Conservation (phyloP, 2,329 filamentous ascomycete genomes). For the Trichoderma pleuroti region DNA sequence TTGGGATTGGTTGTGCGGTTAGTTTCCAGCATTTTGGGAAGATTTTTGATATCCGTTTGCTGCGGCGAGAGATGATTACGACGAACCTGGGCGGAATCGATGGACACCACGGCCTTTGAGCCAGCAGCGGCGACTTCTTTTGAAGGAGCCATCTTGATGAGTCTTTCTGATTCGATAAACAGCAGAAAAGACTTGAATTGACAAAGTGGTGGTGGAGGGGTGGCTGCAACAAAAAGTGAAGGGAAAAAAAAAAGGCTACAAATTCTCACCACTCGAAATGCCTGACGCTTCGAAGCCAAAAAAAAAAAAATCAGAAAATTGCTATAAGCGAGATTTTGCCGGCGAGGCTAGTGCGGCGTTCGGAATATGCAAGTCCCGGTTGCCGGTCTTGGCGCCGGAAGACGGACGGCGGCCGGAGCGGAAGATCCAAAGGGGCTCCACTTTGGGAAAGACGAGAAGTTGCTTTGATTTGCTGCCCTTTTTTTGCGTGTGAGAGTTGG, state of each 20-base stretch:
- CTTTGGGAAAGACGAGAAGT: neutral
- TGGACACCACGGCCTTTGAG: conserved; percentile 32
- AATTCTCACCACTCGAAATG: conserved; percentile 1
- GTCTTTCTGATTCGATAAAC: neutral
- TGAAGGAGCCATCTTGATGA: conserved; percentile 39
- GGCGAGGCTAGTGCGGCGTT: conserved; percentile 24
- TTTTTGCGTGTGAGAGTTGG: neutral
- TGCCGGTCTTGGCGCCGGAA: conserved; percentile 23
- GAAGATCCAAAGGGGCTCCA: conserved; percentile 20
- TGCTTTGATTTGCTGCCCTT: neutral
- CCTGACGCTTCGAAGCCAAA: neutral
- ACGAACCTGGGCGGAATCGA: conserved; percentile 43
- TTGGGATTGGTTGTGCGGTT: neutral
- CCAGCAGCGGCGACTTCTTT: conserved; percentile 37
- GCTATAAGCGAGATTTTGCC: conserved; percentile 27
- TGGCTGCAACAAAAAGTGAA: neutral
- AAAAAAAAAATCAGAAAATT: conserved; percentile 26
- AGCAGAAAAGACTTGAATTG: neutral
- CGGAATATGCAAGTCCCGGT: conserved; percentile 36
- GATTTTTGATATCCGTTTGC: neutral
- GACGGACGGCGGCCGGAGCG: conserved; percentile 20
- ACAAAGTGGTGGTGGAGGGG: conserved; percentile 27
- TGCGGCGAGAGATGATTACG: conserved; percentile 9
- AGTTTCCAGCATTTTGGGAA: neutral
- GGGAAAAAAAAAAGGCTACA: neutral